Evolutionary conservation across 179 eudicot genomes (phyloP), one percentile per base, ranked within the genome.

Genomic region (Vitellaria paradoxa): DNA sequence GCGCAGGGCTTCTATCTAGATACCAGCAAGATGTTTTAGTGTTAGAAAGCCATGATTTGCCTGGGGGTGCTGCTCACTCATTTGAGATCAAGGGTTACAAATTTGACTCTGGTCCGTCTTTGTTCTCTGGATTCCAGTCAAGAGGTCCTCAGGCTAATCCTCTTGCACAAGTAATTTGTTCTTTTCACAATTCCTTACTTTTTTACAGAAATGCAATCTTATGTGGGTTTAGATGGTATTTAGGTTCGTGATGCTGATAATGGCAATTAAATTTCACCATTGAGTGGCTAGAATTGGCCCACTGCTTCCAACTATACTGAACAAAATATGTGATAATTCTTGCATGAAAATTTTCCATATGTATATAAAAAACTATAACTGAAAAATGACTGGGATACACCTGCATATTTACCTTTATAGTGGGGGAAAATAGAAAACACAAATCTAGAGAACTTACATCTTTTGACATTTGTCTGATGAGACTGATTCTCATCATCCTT

Each of bases 41-140:
- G 18, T 83, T 93, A 75, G 99, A 95, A 82, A 95, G 99, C 81
- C 99, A 95, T 76, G 96, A 89, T 83, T 77, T 80, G 61, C 96
- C 96, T 65, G 99, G 99, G 15, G 99, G 98, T 72, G 99, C 99
- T 68, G 95, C 99, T 78, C 99, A 93, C 88, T 83, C 98, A 10
- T 93, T 95, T 82, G 87, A 91, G 47, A 89, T 89, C 50, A 89
- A 93, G 84, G 98, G 82, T 78, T 95, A 83, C 81, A 91, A 88
- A 64, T 93, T 95, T 70, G 99, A 95, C 75, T 95, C 98, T 20
- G 99, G 98, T n/a, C 99, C 99, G 21, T 95, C 99, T 79, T 80
- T 95, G 70, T 95, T 95, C 85, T 95, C 99, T 21, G 97, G 99
- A 15, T 90, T 95, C 79, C 94, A 95, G 69, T 93, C 99, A 46